Evolutionary conservation across 768 basidiomycete species (phyloP), one percentile per base, ranked within the genome.

Genomic region (Auriscalpium orientale): DNA sequence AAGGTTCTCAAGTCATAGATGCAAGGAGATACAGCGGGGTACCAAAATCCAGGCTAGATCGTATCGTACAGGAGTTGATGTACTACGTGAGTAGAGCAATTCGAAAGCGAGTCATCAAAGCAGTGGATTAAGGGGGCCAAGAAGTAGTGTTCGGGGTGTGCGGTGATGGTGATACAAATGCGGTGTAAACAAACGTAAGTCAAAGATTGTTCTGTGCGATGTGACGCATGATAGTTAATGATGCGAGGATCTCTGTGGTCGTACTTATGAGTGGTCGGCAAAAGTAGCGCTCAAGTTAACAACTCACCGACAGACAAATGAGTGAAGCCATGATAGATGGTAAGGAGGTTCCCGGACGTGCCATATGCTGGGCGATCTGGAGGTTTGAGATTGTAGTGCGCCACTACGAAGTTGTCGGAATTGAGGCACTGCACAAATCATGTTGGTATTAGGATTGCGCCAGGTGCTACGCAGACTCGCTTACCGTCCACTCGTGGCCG

Each of bases 401-500:
- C 86, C 21, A 86, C 79, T 36, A 85, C 56, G 48, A 72, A 70
- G 64, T 82, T 77, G 37, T 81, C 79, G 37, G 74, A 73, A 49
- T 74, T 73, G 46, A 79, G 73, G 58, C 84, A 85, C 85, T 87
- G 59, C 13, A 40, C 45, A 16, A 16, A 22, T 47, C 33, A 35
- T 58, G 38, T 43, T 57, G 48, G 21, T 46, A 54, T 43, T 43
- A 47, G 50, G 18, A 50, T 58, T 22, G 46, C 34, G 44, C 8
- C 36, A 34, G 22, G 49, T n/a, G n/a, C 22, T 33, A 63, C 54
- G 51, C 53, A 55, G 56, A 46, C 33, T 45, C 20, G 77, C 87
- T 66, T 67, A 89, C 87, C 66, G 86, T 76, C 87, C 87, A 90
- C 70, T 89, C 85, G 56, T 87, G 85, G 16, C 77, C 82, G 8